These are phyloP conservation scores for Chalciporus piperatus DNA, from an alignment of 768 basidiomycete species.

Conservation along the genomic window DNA sequence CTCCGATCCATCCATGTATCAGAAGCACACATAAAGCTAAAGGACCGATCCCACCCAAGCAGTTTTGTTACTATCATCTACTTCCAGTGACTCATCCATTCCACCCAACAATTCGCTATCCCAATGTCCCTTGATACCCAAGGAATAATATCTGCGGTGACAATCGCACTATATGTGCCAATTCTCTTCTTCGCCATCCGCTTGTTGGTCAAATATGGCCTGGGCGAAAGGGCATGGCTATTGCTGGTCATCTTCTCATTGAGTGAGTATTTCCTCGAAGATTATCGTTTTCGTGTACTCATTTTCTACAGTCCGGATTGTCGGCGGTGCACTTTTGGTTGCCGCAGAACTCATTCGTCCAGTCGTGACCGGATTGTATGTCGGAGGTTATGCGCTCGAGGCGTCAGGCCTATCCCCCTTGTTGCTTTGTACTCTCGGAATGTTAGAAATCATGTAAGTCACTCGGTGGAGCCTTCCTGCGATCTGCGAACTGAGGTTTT, in stretches of 20 bases:
- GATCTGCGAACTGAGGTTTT: constrained; percentile 1
- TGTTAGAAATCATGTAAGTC: constrained; percentile 36
- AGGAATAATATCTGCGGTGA: constrained; percentile 56
- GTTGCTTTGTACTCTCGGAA: constrained; percentile 35
- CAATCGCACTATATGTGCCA: constrained; percentile 60
- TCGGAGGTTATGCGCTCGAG: constrained; percentile 48
- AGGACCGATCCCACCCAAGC: constrained; percentile 2
- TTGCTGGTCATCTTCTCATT: constrained; percentile 60
- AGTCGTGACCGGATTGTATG: constrained; percentile 43
- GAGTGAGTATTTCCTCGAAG: constrained; percentile 36
- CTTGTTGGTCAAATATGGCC: constrained; percentile 52
- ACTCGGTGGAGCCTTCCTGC: neutral
- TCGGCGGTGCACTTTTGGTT: constrained; percentile 55
- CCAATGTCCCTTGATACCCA: constrained; percentile 38
- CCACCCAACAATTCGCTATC: neutral
- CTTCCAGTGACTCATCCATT: neutral
- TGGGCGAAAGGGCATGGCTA: constrained; percentile 65
- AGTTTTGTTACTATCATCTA: neutral
- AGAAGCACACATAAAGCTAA: no score
- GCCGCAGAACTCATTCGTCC: constrained; percentile 46
- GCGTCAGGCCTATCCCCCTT: constrained; percentile 40
- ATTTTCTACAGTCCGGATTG: constrained; percentile 47
- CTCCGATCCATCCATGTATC: constrained; percentile 8
- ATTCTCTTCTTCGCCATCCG: constrained; percentile 44
- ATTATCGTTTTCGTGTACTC: neutral